A percentile compares a stretch with the other conserved stretches of the same genome.
Conservation (phyloP, 148 eudicot genomes). For the Silene latifolia region DNA sequence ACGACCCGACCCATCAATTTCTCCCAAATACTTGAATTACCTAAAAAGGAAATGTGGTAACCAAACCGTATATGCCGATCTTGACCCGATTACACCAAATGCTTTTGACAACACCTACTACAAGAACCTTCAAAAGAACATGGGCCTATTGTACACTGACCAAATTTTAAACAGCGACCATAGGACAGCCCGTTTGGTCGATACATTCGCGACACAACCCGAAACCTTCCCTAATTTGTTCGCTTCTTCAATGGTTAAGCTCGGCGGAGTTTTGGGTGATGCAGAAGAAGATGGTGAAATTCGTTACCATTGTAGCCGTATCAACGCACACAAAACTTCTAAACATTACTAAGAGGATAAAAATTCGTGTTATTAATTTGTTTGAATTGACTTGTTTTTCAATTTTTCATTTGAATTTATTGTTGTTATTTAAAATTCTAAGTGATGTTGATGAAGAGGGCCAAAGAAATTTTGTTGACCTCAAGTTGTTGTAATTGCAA, state of each 20-base stretch:
- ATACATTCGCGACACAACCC: constrained; percentile 38
- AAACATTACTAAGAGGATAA: not conserved
- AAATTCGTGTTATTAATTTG: not conserved
- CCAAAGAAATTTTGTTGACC: not conserved
- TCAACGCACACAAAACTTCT: constrained; percentile 23
- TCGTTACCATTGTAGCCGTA: constrained; percentile 44
- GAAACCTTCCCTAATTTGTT: constrained; percentile 39
- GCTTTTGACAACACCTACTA: constrained; percentile 53
- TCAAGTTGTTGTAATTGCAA: not conserved
- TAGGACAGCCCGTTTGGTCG: constrained; percentile 45
- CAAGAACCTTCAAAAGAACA: constrained; percentile 49
- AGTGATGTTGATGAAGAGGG: not conserved
- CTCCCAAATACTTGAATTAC: constrained; percentile 48
- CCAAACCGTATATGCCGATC: constrained; percentile 39
- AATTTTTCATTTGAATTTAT: not conserved
- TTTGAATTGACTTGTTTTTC: not conserved
- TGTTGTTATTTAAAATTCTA: not conserved
- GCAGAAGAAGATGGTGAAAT: constrained; percentile 53
- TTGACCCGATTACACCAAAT: constrained; percentile 55
- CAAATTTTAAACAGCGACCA: constrained; percentile 55
- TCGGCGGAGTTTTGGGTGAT: constrained; percentile 48
- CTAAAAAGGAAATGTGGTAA: constrained; percentile 65
- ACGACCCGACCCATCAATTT: constrained; percentile 50
- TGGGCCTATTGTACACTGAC: constrained; percentile 66
- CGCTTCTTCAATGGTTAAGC: constrained; percentile 65